Base-by-base conservation (phyloP, 202 grass and related monocot species). In the Miscanthus sacchariflorus region DNA sequence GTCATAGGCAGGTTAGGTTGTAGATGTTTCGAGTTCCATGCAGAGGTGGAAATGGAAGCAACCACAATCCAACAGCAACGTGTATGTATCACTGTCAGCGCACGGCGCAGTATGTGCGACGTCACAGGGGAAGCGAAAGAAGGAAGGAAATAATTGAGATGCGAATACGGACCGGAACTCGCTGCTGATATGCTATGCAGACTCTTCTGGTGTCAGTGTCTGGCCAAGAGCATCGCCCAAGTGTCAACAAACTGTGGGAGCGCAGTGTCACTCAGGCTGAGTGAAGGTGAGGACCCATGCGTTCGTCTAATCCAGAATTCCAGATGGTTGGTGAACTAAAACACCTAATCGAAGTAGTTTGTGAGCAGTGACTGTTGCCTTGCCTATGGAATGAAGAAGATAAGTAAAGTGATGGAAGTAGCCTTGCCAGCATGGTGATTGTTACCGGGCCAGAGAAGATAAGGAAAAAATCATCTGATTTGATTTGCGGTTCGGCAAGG, bases 221-320 rank as follows among this genome's bases (percentile, higher is more conserved):
- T 52, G 85, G 68, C 70, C 65, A 80, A 40, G 23, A 65, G 65
- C 70, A 46, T n/a, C 28, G 14, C 49, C 33, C 25, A 52, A 72
- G 86, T 78, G 86, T 78, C 28, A 30, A 30, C 28, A 30, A 30
- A 30, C 28, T 30, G 28, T 30, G 28, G 28, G 28, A 30, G 28
- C 28, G 28, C 28, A 30, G 28, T 30, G 28, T 30, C 48, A 17
- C 52, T 56, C 4, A 56, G 17, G 52, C 52, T 56, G 52, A 56
- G 52, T 54, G 50, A 54, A 54, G 50, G 50, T 7, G 50, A 18
- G 21, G 74, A 19, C 27, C 61, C 13, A 24, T 38, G 21, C 42
- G 39, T 66, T 25, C 5, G 61, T 45, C 59, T 59, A 59, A 74
- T 75, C 68, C 12, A 42, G 7, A 84, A 30, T 30, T 30, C 28